These are phyloP conservation scores for Triticum urartu DNA, from an alignment of 176 grass and related monocot species.

Conservation along the genomic window DNA sequence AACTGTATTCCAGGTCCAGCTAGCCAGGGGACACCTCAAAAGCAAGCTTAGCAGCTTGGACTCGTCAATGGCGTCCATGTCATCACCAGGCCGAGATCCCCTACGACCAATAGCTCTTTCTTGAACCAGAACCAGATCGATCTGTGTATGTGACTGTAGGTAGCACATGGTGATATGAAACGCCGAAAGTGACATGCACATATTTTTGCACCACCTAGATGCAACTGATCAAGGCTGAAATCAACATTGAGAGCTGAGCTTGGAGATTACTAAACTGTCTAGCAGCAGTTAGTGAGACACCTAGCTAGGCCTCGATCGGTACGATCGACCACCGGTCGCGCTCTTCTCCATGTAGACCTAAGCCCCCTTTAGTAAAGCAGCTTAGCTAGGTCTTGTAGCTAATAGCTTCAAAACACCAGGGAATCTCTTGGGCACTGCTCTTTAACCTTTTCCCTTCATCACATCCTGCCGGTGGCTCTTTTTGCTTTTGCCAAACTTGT, in stretches of 20 bases:
- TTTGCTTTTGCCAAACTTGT: conserved; percentile 35
- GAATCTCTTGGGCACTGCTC: conserved; percentile 44
- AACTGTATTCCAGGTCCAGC: conserved; percentile 47
- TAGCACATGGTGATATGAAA: background rate
- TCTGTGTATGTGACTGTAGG: background rate
- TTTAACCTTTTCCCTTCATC: conserved; percentile 64
- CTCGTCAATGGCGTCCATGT: conserved; percentile 69
- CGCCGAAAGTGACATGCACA: background rate
- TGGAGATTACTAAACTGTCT: conserved; percentile 19
- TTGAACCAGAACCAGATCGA: background rate
- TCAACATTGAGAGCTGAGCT: conserved; percentile 58
- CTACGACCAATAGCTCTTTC: conserved; percentile 18
- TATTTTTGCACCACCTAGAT: background rate
- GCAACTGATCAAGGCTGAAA: conserved; percentile 25
- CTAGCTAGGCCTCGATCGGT: conserved; percentile 39
- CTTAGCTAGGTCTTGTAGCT: conserved; percentile 36
- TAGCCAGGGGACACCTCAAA: conserved; percentile 42
- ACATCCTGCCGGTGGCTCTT: conserved; percentile 59
- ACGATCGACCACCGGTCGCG: conserved; percentile 34
- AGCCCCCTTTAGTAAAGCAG: conserved; percentile 50
- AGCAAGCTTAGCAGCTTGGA: conserved; percentile 67
- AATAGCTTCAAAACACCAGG: conserved; percentile 16
- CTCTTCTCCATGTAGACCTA: conserved; percentile 60
- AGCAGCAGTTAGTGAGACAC: background rate
- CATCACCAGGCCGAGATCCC: conserved; percentile 21